Conservation (phyloP, 169 alveolate species). For the Eimeria tenella region DNA sequence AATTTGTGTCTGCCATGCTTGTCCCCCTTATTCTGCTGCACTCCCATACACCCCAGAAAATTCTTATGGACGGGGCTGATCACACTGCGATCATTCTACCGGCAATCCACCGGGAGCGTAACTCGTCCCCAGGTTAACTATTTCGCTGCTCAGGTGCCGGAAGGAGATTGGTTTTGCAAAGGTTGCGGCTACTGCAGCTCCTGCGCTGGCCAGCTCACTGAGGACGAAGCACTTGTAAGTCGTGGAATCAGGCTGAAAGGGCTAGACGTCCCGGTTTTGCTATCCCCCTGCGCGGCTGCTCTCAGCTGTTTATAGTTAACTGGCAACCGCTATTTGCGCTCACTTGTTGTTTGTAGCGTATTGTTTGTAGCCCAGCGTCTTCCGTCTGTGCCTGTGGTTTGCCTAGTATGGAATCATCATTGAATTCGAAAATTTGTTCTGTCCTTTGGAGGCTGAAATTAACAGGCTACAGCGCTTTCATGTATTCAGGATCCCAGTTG, state of each 20-base stretch:
- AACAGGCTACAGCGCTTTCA: too few species aligned
- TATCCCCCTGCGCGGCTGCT: neutral
- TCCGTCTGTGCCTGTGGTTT: too few species aligned
- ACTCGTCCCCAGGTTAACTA: neutral
- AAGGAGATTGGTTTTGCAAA: slow-evolving; percentile 75
- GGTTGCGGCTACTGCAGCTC: slow-evolving; percentile 74
- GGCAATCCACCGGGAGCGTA: neutral
- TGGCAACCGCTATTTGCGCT: neutral
- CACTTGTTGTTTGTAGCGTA: neutral
- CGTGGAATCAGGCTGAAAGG: neutral
- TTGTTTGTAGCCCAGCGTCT: neutral
- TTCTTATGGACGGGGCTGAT: neutral
- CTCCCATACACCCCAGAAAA: neutral
- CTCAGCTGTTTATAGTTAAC: neutral
- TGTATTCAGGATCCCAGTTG: neutral
- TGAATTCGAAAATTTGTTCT: too few species aligned
- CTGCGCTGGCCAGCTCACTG: slow-evolving; percentile 47
- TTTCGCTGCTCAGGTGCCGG: slow-evolving; percentile 53
- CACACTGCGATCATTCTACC: neutral
- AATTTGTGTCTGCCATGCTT: too few species aligned
- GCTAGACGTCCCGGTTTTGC: neutral
- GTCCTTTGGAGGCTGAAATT: too few species aligned
- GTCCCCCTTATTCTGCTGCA: neutral
- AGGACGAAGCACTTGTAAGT: slow-evolving; percentile 56
- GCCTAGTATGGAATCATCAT: too few species aligned